Evolutionary conservation across 108 stramenopile genomes (phyloP).

Genomic region (Parietichytrium sp.): DNA sequence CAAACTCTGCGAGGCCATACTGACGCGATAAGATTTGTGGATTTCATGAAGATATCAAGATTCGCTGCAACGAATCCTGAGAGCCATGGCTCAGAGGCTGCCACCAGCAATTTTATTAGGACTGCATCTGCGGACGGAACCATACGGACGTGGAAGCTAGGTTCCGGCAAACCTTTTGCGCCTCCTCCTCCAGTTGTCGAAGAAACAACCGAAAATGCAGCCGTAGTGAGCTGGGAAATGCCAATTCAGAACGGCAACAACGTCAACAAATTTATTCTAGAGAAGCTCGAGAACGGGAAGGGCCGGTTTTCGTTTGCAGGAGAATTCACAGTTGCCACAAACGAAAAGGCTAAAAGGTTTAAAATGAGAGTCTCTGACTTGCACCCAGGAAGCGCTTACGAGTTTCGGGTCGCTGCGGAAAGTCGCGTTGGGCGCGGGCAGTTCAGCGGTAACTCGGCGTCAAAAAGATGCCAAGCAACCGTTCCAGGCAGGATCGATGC

Average conservation of each 20-base stretch:
- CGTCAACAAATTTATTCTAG: not conserved
- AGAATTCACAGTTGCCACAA: not conserved
- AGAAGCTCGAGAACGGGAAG: not conserved
- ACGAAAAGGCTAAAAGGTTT: conserved; percentile 2
- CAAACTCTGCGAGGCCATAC: not conserved
- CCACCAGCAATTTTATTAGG: not conserved
- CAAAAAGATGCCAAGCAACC: not conserved
- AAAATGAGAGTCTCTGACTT: not conserved
- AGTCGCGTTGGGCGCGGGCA: not conserved
- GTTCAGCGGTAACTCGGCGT: not conserved
- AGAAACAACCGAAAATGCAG: not conserved
- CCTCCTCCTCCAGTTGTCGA: conserved; percentile 10
- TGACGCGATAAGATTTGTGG: not conserved
- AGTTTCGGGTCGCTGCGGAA: not conserved
- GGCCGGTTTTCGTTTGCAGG: not conserved
- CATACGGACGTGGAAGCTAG: conserved; percentile 24
- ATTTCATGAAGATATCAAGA: not conserved
- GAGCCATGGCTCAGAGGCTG: not conserved
- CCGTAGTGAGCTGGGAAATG: not conserved
- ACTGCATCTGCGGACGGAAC: not conserved
- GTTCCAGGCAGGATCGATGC: not conserved
- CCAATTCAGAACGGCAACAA: conserved; percentile 21
- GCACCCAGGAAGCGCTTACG: conserved; percentile 28
- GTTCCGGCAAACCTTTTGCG: conserved; percentile 22
- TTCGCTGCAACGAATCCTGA: not conserved